Evolutionary conservation across 2,329 filamentous ascomycete species (phyloP).

Genomic region (Alternaria sp.): DNA sequence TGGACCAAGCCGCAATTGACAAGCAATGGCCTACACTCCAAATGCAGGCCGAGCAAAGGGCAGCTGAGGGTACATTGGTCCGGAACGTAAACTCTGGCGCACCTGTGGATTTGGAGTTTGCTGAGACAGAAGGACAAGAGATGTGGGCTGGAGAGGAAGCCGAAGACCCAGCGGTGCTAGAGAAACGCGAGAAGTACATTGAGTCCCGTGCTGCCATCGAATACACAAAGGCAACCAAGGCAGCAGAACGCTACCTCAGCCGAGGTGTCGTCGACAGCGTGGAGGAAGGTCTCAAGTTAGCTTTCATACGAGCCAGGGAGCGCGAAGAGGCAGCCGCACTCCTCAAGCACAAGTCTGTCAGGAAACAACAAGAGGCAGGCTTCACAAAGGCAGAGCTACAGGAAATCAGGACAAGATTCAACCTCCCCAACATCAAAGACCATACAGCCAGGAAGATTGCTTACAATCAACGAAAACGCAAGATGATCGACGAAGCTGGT

Average conservation of each 20-base stretch:
- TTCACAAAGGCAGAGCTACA: slow-evolving; percentile 25
- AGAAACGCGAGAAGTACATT: slow-evolving; percentile 12
- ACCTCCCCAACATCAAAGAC: slow-evolving; percentile 21
- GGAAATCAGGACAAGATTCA: slow-evolving; percentile 18
- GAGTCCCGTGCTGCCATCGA: slow-evolving; percentile 16
- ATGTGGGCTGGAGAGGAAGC: slow-evolving; percentile 21
- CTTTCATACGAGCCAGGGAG: slow-evolving; percentile 32
- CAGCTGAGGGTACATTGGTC: slow-evolving; percentile 18
- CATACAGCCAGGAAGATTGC: slow-evolving; percentile 17
- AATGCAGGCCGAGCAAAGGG: slow-evolving; percentile 25
- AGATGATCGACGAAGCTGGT: slow-evolving; percentile 26
- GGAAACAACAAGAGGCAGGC: slow-evolving; percentile 18
- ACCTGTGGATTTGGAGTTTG: slow-evolving; percentile 12
- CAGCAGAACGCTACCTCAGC: slow-evolving; percentile 28
- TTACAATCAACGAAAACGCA: slow-evolving; percentile 22
- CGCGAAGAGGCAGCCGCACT: slow-evolving; percentile 16
- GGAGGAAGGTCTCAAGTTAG: slow-evolving; percentile 36
- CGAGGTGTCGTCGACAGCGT: slow-evolving; percentile 31
- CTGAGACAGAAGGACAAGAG: slow-evolving; percentile 18
- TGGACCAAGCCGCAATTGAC: slow-evolving; percentile 59
- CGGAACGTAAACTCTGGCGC: neutral
- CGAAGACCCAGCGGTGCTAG: neutral
- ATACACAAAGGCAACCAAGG: slow-evolving; percentile 25
- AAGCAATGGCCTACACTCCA: slow-evolving; percentile 40
- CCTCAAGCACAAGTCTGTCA: slow-evolving; percentile 17